Evolutionary conservation across 495 filamentous ascomycete species (phyloP).

Genomic region (Annulohypoxylon maeteangense): DNA sequence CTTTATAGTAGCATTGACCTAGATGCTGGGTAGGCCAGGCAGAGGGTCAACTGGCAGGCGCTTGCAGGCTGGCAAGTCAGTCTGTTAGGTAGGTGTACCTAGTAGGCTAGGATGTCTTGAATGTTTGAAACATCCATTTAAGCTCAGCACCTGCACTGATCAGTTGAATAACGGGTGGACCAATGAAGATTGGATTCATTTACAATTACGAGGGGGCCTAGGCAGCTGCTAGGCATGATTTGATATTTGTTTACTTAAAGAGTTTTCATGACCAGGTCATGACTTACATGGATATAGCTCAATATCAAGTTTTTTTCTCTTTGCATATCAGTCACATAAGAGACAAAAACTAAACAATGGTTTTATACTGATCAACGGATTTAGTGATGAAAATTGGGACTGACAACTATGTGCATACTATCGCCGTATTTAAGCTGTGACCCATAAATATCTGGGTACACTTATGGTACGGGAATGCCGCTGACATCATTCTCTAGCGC

Average conservation of each 20-base stretch:
- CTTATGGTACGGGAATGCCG: neutral
- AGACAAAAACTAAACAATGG: conserved; percentile 17
- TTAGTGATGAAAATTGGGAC: conserved; percentile 35
- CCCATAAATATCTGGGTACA: conserved; percentile 15
- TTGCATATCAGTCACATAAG: neutral
- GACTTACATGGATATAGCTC: neutral
- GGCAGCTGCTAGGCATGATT: neutral
- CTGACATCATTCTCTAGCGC: conserved; percentile 38
- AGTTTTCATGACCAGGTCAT: neutral
- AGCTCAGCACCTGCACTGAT: neutral
- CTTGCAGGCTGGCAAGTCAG: no score
- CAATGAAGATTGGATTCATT: conserved; percentile 10
- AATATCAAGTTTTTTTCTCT: conserved; percentile 1
- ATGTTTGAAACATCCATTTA: conserved; percentile 21
- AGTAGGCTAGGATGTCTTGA: neutral
- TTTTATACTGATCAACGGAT: conserved; percentile 39
- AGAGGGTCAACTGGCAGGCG: no score
- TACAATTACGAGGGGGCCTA: neutral
- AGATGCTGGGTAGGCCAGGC: conserved; percentile 21
- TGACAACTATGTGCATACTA: conserved; percentile 6
- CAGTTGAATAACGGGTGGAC: neutral
- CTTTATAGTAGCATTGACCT: conserved; percentile 26
- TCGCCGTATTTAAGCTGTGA: neutral
- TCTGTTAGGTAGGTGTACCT: no score
- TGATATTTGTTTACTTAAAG: neutral